A percentile compares a stretch with the other conserved stretches of the same genome.
phyloP scores from a whole-genome alignment of 202 grass and related monocot species.

The Elaeis oleifera region DNA sequence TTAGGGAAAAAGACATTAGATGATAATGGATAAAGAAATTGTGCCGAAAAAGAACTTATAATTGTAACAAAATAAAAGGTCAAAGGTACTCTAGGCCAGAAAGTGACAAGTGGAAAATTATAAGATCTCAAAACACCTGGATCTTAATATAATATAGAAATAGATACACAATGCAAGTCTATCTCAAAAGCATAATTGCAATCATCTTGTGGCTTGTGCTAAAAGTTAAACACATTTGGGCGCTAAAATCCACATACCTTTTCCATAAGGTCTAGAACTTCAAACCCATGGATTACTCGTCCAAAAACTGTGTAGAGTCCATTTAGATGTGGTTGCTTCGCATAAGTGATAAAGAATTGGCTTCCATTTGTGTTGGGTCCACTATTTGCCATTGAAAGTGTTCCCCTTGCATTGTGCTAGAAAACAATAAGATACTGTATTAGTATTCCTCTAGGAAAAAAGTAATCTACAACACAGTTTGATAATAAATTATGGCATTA shows the following conservation, averaged over 20 bases:
- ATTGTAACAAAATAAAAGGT: too few species aligned
- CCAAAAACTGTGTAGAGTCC: slow-evolving; percentile 90
- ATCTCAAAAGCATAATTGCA: too few species aligned
- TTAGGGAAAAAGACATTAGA: too few species aligned
- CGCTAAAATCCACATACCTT: slow-evolving; percentile 32
- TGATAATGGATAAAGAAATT: too few species aligned
- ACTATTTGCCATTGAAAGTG: slow-evolving; percentile 83
- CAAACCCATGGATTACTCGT: slow-evolving; percentile 98
- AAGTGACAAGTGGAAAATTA: too few species aligned
- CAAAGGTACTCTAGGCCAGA: too few species aligned
- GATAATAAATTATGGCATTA: too few species aligned
- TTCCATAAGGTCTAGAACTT: slow-evolving; percentile 95
- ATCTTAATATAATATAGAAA: too few species aligned
- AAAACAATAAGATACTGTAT: slow-evolving; percentile 4
- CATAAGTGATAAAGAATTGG: slow-evolving; percentile 96
- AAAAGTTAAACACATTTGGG: neutral
- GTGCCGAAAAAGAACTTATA: too few species aligned
- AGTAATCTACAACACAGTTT: too few species aligned
- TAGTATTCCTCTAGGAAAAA: neutral
- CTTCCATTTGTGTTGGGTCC: slow-evolving; percentile 90
- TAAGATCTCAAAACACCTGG: too few species aligned
- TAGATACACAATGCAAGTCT: too few species aligned
- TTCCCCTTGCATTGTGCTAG: slow-evolving; percentile 69
- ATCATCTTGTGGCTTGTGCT: neutral
- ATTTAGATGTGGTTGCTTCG: slow-evolving; percentile 92